Evolutionary conservation across 139 green algal genomes (phyloP).

Genomic region (Haematococcus lacustris): DNA sequence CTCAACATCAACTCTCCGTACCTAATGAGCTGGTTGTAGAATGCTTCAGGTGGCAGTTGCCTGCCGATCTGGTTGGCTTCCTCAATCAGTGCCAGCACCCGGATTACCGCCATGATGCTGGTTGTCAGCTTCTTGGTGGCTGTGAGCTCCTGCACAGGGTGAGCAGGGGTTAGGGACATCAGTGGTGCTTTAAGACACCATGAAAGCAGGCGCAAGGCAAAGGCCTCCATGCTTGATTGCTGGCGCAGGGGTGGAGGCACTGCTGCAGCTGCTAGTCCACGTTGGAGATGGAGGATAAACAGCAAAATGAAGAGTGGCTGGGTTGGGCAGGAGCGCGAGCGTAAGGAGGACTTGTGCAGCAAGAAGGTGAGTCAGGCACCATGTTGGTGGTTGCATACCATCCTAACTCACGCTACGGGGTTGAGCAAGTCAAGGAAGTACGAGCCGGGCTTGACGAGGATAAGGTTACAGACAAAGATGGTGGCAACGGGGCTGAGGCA

Average conservation of each 20-base stretch:
- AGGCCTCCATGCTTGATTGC: not conserved
- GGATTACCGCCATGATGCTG: slow-evolving; percentile 85
- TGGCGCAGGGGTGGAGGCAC: slow-evolving; percentile 9
- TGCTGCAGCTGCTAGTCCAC: too few relatives aligned
- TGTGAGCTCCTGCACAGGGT: slow-evolving; percentile 60
- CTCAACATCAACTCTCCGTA: not conserved
- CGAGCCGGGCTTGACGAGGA: too few relatives aligned
- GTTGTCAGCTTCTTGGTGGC: slow-evolving; percentile 82
- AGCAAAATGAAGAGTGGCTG: not conserved
- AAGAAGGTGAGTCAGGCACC: too few relatives aligned
- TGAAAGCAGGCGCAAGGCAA: not conserved
- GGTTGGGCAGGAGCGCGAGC: too few relatives aligned
- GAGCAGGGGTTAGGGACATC: slow-evolving; percentile 50
- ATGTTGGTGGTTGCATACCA: too few relatives aligned
- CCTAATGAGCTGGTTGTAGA: slow-evolving; percentile 89
- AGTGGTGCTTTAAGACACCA: not conserved
- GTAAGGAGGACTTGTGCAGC: too few relatives aligned
- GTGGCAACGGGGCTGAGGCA: not conserved
- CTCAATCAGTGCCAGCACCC: slow-evolving; percentile 75
- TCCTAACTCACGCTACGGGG: too few relatives aligned
- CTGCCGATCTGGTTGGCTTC: slow-evolving; percentile 66
- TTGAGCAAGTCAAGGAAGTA: too few relatives aligned
- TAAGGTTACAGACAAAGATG: not conserved
- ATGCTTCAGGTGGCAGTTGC: slow-evolving; percentile 71
- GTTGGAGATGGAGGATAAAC: too few relatives aligned